Percentiles rank a stretch among this genome's conserved stretches.
phyloP scores from a whole-genome alignment of 768 basidiomycete species.

The Lentinus brumalis region DNA sequence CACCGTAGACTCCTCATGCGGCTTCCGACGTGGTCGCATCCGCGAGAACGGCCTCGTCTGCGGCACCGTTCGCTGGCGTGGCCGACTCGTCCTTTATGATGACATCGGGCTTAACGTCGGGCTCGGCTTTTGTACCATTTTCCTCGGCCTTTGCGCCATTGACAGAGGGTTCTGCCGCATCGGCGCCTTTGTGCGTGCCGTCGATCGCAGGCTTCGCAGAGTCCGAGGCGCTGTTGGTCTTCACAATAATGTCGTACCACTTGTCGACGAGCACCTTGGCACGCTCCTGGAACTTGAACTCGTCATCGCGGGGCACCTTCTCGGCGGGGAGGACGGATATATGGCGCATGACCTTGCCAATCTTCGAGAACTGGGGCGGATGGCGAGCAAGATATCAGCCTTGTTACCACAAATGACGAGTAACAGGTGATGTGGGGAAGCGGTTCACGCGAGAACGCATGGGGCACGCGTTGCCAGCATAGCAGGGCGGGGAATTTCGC shows the following conservation, averaged over 20 bases:
- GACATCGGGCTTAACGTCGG: constrained; percentile 46
- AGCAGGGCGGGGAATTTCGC: constrained; percentile 27
- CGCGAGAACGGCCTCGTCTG: constrained; percentile 27
- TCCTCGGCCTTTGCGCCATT: constrained; percentile 20
- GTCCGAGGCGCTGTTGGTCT: constrained; percentile 31
- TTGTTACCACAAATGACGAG: constrained; percentile 20
- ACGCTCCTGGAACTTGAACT: constrained; percentile 72
- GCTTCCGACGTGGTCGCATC: constrained; percentile 34
- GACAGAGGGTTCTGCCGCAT: constrained; percentile 23
- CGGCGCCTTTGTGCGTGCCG: constrained; percentile 24
- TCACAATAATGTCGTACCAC: constrained; percentile 58
- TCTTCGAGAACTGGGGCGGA: constrained; percentile 67
- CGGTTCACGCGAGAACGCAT: constrained; percentile 19
- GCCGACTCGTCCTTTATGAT: constrained; percentile 25
- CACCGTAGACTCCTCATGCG: constrained; percentile 10
- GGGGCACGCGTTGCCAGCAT: constrained; percentile 28
- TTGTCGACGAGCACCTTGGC: constrained; percentile 69
- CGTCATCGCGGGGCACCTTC: constrained; percentile 63
- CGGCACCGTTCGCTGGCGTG: constrained; percentile 21
- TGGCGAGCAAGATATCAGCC: constrained; percentile 16
- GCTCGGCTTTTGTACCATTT: constrained; percentile 34
- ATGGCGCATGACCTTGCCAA: constrained; percentile 88
- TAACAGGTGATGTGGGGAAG: constrained; percentile 13
- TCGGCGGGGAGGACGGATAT: constrained; percentile 58
- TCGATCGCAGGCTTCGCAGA: constrained; percentile 26